Conservation (phyloP, 768 basidiomycete genomes). For the Lactifluus volemus region DNA sequence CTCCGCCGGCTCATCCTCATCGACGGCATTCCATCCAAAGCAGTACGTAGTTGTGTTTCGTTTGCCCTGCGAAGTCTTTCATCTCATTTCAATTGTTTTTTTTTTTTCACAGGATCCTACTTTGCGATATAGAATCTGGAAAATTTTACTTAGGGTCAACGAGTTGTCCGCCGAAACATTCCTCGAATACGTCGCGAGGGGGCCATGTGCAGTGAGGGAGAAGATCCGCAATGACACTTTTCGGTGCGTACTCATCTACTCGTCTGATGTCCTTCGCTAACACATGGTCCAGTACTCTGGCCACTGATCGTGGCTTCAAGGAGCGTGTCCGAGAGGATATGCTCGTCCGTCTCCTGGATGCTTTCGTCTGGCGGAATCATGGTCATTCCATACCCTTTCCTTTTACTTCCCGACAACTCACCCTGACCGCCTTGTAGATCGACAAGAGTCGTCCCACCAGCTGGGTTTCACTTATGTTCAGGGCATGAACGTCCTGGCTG, state of each 20-base stretch:
- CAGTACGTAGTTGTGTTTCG: slow-evolving; percentile 37
- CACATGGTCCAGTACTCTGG: slow-evolving; percentile 56
- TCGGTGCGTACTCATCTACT: slow-evolving; percentile 39
- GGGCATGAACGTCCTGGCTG: slow-evolving; percentile 98
- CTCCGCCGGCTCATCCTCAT: slow-evolving; percentile 81
- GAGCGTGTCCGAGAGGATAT: slow-evolving; percentile 95
- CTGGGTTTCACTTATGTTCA: slow-evolving; percentile 95
- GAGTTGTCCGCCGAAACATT: slow-evolving; percentile 70
- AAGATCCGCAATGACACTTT: slow-evolving; percentile 98
- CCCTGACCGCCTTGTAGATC: slow-evolving; percentile 37
- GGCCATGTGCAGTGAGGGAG: slow-evolving; percentile 80
- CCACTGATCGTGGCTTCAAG: slow-evolving; percentile 96
- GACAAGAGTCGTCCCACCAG: slow-evolving; percentile 59
- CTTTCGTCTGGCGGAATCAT: slow-evolving; percentile 94
- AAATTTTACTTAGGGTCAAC: slow-evolving; percentile 78
- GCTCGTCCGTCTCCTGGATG: slow-evolving; percentile 92
- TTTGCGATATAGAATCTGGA: slow-evolving; percentile 91
- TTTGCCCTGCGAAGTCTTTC: not conserved
- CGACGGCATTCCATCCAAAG: slow-evolving; percentile 76
- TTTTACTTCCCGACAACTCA: not conserved
- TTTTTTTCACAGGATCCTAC: slow-evolving; percentile 51
- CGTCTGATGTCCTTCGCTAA: not conserved
- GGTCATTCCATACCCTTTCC: slow-evolving; percentile 37
- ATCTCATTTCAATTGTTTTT: not conserved
- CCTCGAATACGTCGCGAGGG: slow-evolving; percentile 68